Conservation (phyloP, 1,139 yeast genomes). For the Debaryomyces psychrophilus region DNA sequence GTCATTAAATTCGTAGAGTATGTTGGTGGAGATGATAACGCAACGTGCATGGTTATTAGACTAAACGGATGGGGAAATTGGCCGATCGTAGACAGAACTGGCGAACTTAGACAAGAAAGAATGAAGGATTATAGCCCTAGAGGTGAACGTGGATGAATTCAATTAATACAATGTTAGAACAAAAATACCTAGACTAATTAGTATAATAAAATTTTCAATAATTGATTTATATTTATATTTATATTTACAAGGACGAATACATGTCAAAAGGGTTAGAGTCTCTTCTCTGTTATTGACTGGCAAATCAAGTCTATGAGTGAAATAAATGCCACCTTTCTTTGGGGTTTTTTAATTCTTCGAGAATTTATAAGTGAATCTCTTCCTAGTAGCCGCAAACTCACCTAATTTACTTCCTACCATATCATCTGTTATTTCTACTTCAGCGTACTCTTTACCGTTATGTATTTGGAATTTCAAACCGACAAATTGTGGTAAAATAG, state of each 20-base stretch:
- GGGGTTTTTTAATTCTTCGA: conserved; percentile 49
- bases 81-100: conserved; percentile 84
- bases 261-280: neutral
- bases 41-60: conserved; percentile 82
- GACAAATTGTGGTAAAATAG: conserved; percentile 92
- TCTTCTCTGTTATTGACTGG: neutral
- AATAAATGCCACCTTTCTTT: neutral
- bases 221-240: neutral
- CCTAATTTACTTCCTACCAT: conserved; percentile 98
- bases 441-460: conserved; percentile 93
- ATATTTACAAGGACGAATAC: conserved; percentile 7
- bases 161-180: neutral
- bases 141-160: conserved; percentile 6
- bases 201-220: conserved; percentile 3
- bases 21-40: conserved; percentile 92
- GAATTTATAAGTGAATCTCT: conserved; percentile 81
- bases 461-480: conserved; percentile 94
- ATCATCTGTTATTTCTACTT: conserved; percentile 83
- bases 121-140: conserved; percentile 54
- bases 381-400: conserved; percentile 92
- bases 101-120: conserved; percentile 73
- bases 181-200: neutral
- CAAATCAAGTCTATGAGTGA: neutral
- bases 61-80: conserved; percentile 93
- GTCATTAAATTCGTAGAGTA: conserved; percentile 82